A percentile compares a stretch with the other conserved stretches of the same genome.
phyloP scores from a whole-genome alignment of 805 yeast species.

The Candida mattraensis region DNA sequence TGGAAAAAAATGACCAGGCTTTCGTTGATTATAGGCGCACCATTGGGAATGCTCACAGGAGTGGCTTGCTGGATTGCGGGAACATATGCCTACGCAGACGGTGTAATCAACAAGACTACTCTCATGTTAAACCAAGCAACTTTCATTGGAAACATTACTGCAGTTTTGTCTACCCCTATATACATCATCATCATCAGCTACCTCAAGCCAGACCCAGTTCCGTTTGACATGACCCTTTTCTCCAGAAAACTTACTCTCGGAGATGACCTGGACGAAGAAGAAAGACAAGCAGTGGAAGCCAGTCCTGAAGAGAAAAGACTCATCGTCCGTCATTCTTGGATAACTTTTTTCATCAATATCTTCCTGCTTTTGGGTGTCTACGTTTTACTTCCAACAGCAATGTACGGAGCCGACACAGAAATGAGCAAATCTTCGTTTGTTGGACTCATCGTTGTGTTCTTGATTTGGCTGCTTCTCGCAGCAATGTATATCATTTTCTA shows the following conservation, averaged over 20 bases:
- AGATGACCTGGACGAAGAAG: slow-evolving; percentile 11
- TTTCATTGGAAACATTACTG: slow-evolving; percentile 32
- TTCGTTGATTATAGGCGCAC: slow-evolving; percentile 36
- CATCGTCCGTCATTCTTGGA: slow-evolving; percentile 23
- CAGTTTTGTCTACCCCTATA: slow-evolving; percentile 36
- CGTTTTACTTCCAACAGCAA: slow-evolving; percentile 41
- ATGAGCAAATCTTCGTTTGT: slow-evolving; percentile 34
- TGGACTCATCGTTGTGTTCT: slow-evolving; percentile 33
- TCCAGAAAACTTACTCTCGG: slow-evolving; percentile 17
- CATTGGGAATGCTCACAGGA: slow-evolving; percentile 33
- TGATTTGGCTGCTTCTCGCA: slow-evolving; percentile 36
- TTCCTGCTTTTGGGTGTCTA: slow-evolving; percentile 35
- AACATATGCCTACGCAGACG: slow-evolving; percentile 21
- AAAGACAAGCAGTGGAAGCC: slow-evolving; percentile 2
- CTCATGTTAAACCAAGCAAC: slow-evolving; percentile 4
- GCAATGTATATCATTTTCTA: slow-evolving; percentile 35
- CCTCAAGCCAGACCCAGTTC: slow-evolving; percentile 31
- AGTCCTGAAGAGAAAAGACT: slow-evolving; percentile 7
- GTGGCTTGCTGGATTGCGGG: slow-evolving; percentile 35
- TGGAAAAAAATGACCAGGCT: slow-evolving; percentile 31
- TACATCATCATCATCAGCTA: slow-evolving; percentile 31
- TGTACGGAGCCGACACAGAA: slow-evolving; percentile 36
- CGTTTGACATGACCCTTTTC: slow-evolving; percentile 34
- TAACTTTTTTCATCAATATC: slow-evolving; percentile 30
- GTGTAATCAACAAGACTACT: slow-evolving; percentile 19